phyloP scores from a whole-genome alignment of 164 flowering plant species.

The Magnolia officinalis region DNA sequence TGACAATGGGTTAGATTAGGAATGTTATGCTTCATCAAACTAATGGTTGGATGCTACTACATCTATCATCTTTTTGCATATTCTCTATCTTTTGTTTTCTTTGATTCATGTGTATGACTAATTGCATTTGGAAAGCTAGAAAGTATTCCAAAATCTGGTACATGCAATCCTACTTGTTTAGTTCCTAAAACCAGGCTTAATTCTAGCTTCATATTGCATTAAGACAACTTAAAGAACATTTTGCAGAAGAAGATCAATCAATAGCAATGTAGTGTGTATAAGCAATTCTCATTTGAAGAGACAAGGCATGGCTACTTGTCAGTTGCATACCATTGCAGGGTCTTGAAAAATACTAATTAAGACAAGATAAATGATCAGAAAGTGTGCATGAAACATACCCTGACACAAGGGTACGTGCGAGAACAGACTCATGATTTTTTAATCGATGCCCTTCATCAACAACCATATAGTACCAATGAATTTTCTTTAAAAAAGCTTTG shows the following conservation, averaged over 20 bases:
- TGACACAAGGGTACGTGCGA: conserved; percentile 60
- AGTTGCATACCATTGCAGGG: neutral
- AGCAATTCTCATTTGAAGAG: neutral
- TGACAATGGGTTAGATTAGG: neutral
- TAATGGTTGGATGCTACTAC: neutral
- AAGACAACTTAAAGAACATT: neutral
- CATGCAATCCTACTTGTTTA: too few species aligned
- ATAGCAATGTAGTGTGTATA: neutral
- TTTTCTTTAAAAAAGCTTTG: conserved; percentile 80
- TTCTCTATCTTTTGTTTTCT: neutral
- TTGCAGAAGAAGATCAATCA: neutral
- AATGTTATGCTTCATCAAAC: neutral
- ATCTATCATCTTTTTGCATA: neutral
- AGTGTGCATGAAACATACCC: conserved; percentile 45
- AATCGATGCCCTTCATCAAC: conserved; percentile 99
- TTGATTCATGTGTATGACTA: neutral
- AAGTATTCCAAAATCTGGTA: neutral
- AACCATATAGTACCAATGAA: conserved; percentile 90
- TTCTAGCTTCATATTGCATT: neutral
- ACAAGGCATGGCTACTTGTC: neutral
- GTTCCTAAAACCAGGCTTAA: neutral
- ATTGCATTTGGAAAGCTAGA: neutral
- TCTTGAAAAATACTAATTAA: neutral
- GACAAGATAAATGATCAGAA: neutral
- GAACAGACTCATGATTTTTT: conserved; percentile 86